phyloP scores from a whole-genome alignment of 805 yeast species.

The Candida krabiensis region DNA sequence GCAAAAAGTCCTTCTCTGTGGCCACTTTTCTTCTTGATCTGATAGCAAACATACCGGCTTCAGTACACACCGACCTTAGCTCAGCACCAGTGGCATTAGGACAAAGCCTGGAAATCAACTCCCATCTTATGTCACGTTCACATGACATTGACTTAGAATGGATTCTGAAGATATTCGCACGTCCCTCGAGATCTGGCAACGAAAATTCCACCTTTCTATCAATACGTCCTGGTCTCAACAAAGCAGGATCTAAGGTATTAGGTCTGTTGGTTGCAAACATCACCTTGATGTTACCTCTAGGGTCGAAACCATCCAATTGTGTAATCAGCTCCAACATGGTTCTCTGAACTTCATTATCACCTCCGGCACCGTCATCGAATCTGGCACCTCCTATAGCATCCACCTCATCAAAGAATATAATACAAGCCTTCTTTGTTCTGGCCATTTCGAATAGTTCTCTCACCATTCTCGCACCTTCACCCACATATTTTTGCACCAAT shows the following conservation, averaged over 20 bases:
- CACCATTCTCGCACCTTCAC: conserved; percentile 99
- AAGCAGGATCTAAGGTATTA: conserved; percentile 95
- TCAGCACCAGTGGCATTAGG: conserved; percentile 99
- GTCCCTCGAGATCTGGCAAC: conserved; percentile 94
- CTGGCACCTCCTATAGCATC: conserved; percentile 99
- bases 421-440: conserved; percentile 96
- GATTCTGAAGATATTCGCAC: conserved; percentile 96
- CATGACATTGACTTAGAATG: conserved; percentile 98
- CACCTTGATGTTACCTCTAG: conserved; percentile 97
- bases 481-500: conserved; percentile 96
- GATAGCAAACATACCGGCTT: conserved; percentile 99
- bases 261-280: conserved; percentile 99
- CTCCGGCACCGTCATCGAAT: conserved; percentile 99
- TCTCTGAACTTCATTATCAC: conserved; percentile 98
- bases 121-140: conserved; percentile 98
- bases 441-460: conserved; percentile 99
- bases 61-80: conserved; percentile 96
- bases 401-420: conserved; percentile 95
- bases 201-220: conserved; percentile 98
- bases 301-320: conserved; percentile 97
- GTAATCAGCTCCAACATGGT: conserved; percentile 98
- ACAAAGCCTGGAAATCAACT: conserved; percentile 92
- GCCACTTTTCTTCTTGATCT: conserved; percentile 98
- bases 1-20: conserved; percentile 94
- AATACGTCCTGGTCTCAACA: conserved; percentile 97